Evolutionary conservation across 768 basidiomycete genomes (phyloP).

Genomic region (Boletus subparvulus): DNA sequence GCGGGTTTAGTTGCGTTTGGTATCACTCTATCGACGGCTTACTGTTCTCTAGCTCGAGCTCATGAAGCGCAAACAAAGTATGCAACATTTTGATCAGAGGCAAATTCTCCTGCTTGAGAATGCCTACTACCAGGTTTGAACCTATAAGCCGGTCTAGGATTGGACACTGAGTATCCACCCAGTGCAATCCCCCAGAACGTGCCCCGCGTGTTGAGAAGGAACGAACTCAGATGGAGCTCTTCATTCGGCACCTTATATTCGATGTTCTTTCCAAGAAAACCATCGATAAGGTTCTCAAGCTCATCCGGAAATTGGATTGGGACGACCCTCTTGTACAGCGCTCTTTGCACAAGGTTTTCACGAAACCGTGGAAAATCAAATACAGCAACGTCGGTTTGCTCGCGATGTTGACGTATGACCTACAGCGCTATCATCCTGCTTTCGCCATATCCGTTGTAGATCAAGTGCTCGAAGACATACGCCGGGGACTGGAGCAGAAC

Average conservation of each 20-base stretch:
- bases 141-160: neutral
- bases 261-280: conserved; percentile 92
- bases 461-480: conserved; percentile 90
- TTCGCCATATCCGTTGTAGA: conserved; percentile 90
- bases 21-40: conserved; percentile 1
- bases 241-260: conserved; percentile 92
- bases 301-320: conserved; percentile 94
- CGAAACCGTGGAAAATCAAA: conserved; percentile 98
- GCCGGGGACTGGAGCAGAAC: conserved; percentile 90
- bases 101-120: conserved; percentile 91
- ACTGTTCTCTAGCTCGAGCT: conserved; percentile 70
- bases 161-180: conserved; percentile 6
- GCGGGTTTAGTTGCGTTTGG: conserved; percentile 8
- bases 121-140: conserved; percentile 88
- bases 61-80: conserved; percentile 90
- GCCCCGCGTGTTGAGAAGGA: conserved; percentile 83
- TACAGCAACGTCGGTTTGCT: conserved; percentile 85
- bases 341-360: conserved; percentile 84
- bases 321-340: conserved; percentile 64
- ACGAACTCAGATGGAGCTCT: conserved; percentile 84
- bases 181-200: conserved; percentile 98
- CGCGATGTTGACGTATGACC: conserved; percentile 93
- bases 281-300: conserved; percentile 92
- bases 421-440: conserved; percentile 88
- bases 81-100: conserved; percentile 90